Evolutionary conservation across 139 green algal genomes (phyloP).

Genomic region (Deuterostichococcus epilithicus): DNA sequence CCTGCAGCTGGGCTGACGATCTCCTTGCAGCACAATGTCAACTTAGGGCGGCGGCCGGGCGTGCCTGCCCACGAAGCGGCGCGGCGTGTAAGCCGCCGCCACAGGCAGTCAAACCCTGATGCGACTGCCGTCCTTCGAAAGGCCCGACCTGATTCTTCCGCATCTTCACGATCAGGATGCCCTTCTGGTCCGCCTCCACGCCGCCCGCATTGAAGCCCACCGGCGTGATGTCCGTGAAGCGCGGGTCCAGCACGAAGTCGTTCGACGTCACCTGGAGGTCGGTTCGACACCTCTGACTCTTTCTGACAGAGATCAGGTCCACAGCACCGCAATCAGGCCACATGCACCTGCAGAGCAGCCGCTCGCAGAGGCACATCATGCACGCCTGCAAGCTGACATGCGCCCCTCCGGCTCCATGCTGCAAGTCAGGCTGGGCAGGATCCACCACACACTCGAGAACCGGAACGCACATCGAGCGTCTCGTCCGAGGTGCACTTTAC

Average conservation of each 20-base stretch:
- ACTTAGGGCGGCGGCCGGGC: too few species aligned
- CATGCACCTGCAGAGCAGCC: not conserved
- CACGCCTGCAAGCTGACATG: too few species aligned
- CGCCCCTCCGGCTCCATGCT: too few species aligned
- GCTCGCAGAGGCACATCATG: too few species aligned
- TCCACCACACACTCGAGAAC: not conserved
- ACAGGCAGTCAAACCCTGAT: too few species aligned
- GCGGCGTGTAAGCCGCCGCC: too few species aligned
- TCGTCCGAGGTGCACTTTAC: constrained; percentile 56
- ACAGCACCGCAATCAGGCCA: too few species aligned
- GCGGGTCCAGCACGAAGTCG: constrained; percentile 34
- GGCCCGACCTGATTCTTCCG: constrained; percentile 46
- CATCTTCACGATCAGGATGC: constrained; percentile 89
- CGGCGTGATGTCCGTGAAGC: constrained; percentile 24
- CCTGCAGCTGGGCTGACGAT: not conserved
- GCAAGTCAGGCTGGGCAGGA: too few species aligned
- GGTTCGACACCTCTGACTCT: too few species aligned
- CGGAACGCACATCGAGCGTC: constrained; percentile 70
- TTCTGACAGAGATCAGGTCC: too few species aligned
- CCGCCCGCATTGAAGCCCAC: constrained; percentile 29
- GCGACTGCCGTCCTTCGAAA: not conserved
- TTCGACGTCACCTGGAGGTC: constrained; percentile 9
- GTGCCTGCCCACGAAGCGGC: too few species aligned
- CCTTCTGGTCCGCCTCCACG: not conserved
- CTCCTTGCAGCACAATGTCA: too few species aligned